Base-by-base conservation (phyloP, 2,329 filamentous ascomycete species). In the Curvularia lunata region DNA sequence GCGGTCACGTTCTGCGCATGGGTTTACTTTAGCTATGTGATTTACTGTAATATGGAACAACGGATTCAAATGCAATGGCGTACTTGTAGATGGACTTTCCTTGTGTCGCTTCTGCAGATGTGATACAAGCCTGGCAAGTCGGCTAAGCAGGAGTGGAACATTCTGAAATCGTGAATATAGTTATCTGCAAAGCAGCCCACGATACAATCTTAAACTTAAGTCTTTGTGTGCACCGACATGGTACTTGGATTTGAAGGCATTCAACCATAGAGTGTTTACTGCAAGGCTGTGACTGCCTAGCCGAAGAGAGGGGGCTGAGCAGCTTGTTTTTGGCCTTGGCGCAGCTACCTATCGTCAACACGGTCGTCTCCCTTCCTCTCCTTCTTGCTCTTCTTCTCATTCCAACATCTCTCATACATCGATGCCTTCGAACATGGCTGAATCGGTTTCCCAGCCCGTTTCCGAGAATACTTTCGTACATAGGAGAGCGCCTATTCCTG, bases 41-140 rank as follows among this genome's bases (percentile, higher is more conserved):
- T 63, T 62, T 48, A 53, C 60, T 53, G 56, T 61, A 69, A 70
- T 69, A 64, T 70, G 63, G 57, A 69, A 61, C 52, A 71, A 63
- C 54, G 50, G 30, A 48, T 61, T 52, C 46, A 43, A 61, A 52
- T 16, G 51, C 27, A 21, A 52, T 45, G 32, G 13, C 52, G 43
- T 30, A 30, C 25, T 56, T 54, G 54, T 51, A 51, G 48, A 54
- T 54, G 58, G 49, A 61, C 60, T 61, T 64, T 61, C 56, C 57
- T 54, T 61, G 62, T 57, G 40, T 63, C 58, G 58, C 68, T 62
- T 61, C 65, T 66, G 64, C 64, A 65, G 52, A 40, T 57, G 64
- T 65, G 67, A 67, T 62, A 56, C 50, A 50, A 52, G 7, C 16
- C 32, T 9, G 65, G 66, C 58, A 69, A n/a, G n/a, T n/a, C 64